phyloP scores from a whole-genome alignment of 2,329 filamentous ascomycete genomes.

The Epichloe sp. region DNA sequence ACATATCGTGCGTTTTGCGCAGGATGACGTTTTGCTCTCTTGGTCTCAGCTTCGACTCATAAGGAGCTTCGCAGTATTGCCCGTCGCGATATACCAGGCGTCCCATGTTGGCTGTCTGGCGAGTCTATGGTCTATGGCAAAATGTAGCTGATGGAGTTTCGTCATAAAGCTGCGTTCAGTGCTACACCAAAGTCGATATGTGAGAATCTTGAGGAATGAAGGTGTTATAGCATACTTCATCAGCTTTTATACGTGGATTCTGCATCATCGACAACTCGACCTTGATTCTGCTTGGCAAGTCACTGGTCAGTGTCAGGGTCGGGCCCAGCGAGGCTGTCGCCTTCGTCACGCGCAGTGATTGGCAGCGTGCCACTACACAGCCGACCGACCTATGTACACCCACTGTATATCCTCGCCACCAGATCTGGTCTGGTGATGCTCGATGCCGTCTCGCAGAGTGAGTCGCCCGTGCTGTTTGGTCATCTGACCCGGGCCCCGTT shows the following conservation, averaged over 20 bases:
- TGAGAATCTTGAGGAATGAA: no score
- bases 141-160: neutral
- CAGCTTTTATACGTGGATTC: no score
- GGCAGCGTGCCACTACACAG: neutral
- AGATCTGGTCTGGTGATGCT: neutral
- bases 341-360: neutral
- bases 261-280: no score
- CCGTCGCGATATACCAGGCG: conserved; percentile 19
- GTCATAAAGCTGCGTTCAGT: neutral
- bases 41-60: neutral
- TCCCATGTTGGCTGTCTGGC: neutral
- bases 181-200: no score
- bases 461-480: neutral
- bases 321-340: neutral
- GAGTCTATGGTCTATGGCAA: neutral
- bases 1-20: conserved; percentile 22
- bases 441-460: neutral
- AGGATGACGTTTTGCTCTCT: conserved; percentile 13
- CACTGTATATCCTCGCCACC: neutral
- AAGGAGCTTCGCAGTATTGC: conserved; percentile 14
- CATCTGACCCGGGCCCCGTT: neutral
- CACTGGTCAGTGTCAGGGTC: neutral
- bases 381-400: neutral
- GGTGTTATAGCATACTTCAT: no score
- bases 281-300: no score